Conservation (phyloP, 2,329 filamentous ascomycete genomes). For the Hawksworthiomyces lignivorus region DNA sequence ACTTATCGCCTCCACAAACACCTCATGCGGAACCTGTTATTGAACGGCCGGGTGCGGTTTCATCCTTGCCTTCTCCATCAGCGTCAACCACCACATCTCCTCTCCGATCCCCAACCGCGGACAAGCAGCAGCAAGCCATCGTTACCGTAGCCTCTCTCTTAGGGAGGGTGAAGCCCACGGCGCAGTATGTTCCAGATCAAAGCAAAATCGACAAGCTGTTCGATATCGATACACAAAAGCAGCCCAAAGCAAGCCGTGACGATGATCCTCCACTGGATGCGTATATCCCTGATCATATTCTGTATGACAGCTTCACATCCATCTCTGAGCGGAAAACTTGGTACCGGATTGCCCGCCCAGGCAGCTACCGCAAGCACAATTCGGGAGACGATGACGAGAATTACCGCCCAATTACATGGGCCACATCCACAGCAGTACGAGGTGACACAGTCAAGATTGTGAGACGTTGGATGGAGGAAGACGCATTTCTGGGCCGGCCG, state of each 20-base stretch:
- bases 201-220: constrained; percentile 9
- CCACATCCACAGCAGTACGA: no score
- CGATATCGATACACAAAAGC: constrained; percentile 2
- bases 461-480: constrained; percentile 59
- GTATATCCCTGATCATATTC: constrained; percentile 37
- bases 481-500: constrained; percentile 46
- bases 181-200: constrained; percentile 3
- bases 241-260: no score
- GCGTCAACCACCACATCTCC: no score
- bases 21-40: no score
- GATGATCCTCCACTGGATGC: no score
- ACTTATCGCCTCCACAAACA: no score
- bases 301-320: constrained; percentile 45
- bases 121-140: no score
- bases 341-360: constrained; percentile 56
- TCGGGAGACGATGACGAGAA: constrained; percentile 46
- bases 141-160: no score
- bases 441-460: constrained; percentile 53
- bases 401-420: constrained; percentile 53
- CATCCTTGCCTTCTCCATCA: no score
- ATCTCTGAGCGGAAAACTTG: constrained; percentile 55
- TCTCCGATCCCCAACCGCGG: no score
- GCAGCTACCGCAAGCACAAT: constrained; percentile 50
- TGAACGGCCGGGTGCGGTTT: no score
- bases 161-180: no score